Conservation (phyloP, 768 basidiomycete genomes). For the Amyloporia xantha region DNA sequence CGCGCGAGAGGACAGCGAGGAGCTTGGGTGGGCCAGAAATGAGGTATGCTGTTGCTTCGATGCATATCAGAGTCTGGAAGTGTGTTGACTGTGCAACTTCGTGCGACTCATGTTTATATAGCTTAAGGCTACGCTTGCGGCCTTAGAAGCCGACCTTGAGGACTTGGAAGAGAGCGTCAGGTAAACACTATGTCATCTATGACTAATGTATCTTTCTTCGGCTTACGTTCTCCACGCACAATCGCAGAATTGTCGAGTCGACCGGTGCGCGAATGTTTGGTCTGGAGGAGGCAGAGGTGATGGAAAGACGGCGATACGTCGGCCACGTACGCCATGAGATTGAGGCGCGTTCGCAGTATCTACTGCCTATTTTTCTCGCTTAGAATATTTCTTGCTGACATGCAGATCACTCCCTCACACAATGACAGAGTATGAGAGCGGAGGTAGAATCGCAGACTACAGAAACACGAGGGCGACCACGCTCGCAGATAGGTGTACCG, state of each 20-base stretch:
- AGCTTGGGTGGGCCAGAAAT: conserved; percentile 71
- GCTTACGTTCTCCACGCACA: neutral
- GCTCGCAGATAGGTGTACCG: conserved; percentile 13
- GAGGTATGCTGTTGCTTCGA: conserved; percentile 42
- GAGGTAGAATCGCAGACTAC: conserved; percentile 38
- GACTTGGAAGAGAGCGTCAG: conserved; percentile 93
- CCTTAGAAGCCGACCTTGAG: conserved; percentile 82
- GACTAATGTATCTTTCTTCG: neutral
- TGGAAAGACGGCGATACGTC: conserved; percentile 70
- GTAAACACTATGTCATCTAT: conserved; percentile 32
- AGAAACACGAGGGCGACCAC: conserved; percentile 18
- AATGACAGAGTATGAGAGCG: conserved; percentile 71
- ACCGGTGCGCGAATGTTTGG: conserved; percentile 82
- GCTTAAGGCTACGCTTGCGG: conserved; percentile 70
- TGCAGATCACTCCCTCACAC: conserved; percentile 19
- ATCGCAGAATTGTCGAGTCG: conserved; percentile 74
- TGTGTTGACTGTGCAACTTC: too few species aligned
- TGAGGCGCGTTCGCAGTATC: conserved; percentile 45
- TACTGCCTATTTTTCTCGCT: conserved; percentile 3
- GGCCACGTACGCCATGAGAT: conserved; percentile 68
- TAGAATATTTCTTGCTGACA: neutral
- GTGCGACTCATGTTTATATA: conserved; percentile 4
- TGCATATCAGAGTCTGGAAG: too few species aligned
- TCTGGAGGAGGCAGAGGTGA: conserved; percentile 71
- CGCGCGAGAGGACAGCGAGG: conserved; percentile 68